phyloP scores from a whole-genome alignment of 179 eudicot genomes.

The Beta lomatogona region DNA sequence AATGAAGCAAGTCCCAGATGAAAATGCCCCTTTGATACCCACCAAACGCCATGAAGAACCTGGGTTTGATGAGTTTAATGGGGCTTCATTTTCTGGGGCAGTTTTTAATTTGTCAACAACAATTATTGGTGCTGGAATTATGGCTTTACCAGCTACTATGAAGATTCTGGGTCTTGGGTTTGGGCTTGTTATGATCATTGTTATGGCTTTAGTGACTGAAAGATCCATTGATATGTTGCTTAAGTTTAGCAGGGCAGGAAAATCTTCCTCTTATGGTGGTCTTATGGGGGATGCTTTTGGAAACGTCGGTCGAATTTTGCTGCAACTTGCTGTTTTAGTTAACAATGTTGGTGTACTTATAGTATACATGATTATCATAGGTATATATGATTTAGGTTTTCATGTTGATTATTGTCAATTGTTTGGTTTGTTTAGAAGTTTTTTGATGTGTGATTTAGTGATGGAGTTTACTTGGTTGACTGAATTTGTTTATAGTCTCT shows the following conservation, averaged over 20 bases:
- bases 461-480: neutral
- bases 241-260: constrained; percentile 51
- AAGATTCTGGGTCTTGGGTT: constrained; percentile 65
- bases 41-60: constrained; percentile 37
- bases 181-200: constrained; percentile 51
- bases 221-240: constrained; percentile 56
- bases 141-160: constrained; percentile 87
- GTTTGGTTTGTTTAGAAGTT: neutral
- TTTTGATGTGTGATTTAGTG: neutral
- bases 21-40: constrained; percentile 50
- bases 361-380: constrained; percentile 80
- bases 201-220: constrained; percentile 63
- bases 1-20: constrained; percentile 34
- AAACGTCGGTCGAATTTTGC: constrained; percentile 42
- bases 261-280: constrained; percentile 56
- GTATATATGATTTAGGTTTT: constrained; percentile 32
- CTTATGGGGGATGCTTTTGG: constrained; percentile 74
- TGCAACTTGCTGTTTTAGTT: constrained; percentile 57
- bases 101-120: constrained; percentile 81
- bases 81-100: constrained; percentile 70
- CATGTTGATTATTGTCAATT: neutral
- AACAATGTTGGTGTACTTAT: constrained; percentile 69
- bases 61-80: constrained; percentile 54
- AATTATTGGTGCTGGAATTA: constrained; percentile 83
- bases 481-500: neutral